These are phyloP conservation scores for Chamaenerion angustifolium DNA, from an alignment of 345 rosid species.

Conservation along the genomic window DNA sequence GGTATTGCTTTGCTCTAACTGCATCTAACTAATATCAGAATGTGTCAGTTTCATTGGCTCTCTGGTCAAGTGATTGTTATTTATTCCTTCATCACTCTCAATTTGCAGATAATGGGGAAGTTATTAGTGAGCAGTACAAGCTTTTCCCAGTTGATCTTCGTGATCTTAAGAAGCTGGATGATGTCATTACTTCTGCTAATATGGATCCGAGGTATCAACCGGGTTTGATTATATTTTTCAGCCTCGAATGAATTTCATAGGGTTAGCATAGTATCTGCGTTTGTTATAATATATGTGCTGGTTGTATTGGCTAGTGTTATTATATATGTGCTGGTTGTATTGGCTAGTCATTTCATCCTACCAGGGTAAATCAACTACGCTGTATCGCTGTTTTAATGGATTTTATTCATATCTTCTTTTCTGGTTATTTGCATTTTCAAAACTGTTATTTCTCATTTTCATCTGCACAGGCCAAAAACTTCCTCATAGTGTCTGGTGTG, in stretches of 20 bases:
- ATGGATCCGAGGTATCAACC: conserved; percentile 72
- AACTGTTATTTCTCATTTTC: neutral
- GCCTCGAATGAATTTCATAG: neutral
- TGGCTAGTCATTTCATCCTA: no score
- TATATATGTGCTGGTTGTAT: no score
- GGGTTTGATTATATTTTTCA: neutral
- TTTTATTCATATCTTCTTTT: no score
- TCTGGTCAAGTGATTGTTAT: neutral
- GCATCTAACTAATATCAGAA: no score
- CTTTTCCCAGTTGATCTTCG: conserved; percentile 82
- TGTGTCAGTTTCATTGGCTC: no score
- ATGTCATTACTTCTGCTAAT: conserved; percentile 51
- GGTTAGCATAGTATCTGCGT: neutral
- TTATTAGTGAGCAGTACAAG: conserved; percentile 77
- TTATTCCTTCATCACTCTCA: neutral
- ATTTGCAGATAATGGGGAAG: conserved; percentile 75
- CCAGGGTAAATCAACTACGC: no score
- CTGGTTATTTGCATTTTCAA: neutral
- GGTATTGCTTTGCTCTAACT: no score
- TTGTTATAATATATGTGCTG: no score
- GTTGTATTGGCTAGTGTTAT: no score
- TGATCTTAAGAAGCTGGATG: conserved; percentile 52
- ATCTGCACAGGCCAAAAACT: neutral
- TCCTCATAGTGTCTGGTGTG: conserved; percentile 1
- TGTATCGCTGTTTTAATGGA: no score